Conservation (phyloP, 495 filamentous ascomycete species). For the Penicillium argentinense region DNA sequence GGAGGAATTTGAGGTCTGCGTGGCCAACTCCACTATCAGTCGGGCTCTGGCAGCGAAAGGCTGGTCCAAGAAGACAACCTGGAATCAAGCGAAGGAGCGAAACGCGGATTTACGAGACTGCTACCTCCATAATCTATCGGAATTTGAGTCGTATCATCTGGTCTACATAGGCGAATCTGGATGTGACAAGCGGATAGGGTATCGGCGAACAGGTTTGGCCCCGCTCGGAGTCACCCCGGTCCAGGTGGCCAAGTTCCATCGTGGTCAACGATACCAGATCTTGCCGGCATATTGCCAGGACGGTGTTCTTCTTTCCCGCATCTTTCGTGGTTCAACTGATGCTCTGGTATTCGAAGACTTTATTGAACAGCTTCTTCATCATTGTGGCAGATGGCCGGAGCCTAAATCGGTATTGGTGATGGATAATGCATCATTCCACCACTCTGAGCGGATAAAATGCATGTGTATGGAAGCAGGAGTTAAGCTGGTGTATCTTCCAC, state of each 20-base stretch:
- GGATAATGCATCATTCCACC: too few relatives aligned
- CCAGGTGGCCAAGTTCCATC: too few relatives aligned
- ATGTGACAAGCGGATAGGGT: too few relatives aligned
- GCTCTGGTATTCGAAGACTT: conserved; percentile 39
- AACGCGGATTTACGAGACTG: neutral
- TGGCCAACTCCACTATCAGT: conserved; percentile 4
- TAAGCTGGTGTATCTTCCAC: too few relatives aligned
- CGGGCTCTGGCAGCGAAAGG: conserved; percentile 8
- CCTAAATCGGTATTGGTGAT: conserved; percentile 41
- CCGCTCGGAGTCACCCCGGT: too few relatives aligned
- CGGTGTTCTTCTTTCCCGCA: conserved; percentile 32
- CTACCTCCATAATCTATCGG: conserved; percentile 3
- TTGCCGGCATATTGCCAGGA: conserved; percentile 42
- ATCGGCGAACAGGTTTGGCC: too few relatives aligned
- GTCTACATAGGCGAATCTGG: too few relatives aligned
- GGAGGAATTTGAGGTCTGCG: conserved; percentile 13
- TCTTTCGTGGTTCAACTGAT: conserved; percentile 41
- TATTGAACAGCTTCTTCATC: conserved; percentile 40
- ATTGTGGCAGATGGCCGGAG: conserved; percentile 37
- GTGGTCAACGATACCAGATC: conserved; percentile 4
- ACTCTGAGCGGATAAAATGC: too few relatives aligned
- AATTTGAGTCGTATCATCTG: too few relatives aligned
- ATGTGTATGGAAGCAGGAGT: too few relatives aligned
- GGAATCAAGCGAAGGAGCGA: neutral
- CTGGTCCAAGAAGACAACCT: conserved; percentile 9